Percentiles rank a stretch among this genome's conserved stretches.
Evolutionary conservation across 176 grass and related monocot genomes (phyloP).

Genomic region (Carex scoparia): DNA sequence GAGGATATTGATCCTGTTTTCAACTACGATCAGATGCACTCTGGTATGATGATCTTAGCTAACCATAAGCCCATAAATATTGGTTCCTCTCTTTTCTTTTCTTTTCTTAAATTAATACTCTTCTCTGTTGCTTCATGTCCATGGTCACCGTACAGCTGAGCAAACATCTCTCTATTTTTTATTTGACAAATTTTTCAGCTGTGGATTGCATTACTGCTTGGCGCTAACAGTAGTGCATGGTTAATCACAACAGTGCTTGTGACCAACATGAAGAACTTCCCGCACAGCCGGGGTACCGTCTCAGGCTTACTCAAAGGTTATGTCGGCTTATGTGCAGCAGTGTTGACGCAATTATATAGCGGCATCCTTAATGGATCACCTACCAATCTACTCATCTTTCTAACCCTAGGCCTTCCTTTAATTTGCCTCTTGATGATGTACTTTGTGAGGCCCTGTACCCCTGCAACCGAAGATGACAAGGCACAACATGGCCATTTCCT

Average conservation of each 20-base stretch:
- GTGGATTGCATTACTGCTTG: constrained; percentile 49
- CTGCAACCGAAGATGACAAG: constrained; percentile 32
- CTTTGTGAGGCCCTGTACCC: constrained; percentile 50
- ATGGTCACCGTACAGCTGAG: too few species aligned
- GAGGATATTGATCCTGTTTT: too few species aligned
- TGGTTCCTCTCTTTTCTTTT: background rate
- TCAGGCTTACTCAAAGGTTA: constrained; percentile 68
- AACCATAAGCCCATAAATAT: background rate
- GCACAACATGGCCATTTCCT: constrained; percentile 44
- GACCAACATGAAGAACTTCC: constrained; percentile 79
- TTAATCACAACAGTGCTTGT: constrained; percentile 58
- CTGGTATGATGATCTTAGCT: background rate
- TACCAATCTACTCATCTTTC: constrained; percentile 35
- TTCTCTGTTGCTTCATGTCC: too few species aligned
- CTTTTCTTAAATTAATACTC: background rate
- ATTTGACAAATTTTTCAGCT: constrained; percentile 24
- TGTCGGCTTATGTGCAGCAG: constrained; percentile 47
- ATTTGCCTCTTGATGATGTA: constrained; percentile 53
- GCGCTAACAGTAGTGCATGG: constrained; percentile 55
- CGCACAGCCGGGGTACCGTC: constrained; percentile 51
- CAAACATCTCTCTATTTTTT: background rate
- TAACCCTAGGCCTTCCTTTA: constrained; percentile 44
- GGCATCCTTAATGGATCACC: constrained; percentile 49
- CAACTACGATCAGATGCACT: background rate
- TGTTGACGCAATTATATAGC: constrained; percentile 51